phyloP scores from a whole-genome alignment of 169 alveolate species.

The Eimeria maxima region DNA sequence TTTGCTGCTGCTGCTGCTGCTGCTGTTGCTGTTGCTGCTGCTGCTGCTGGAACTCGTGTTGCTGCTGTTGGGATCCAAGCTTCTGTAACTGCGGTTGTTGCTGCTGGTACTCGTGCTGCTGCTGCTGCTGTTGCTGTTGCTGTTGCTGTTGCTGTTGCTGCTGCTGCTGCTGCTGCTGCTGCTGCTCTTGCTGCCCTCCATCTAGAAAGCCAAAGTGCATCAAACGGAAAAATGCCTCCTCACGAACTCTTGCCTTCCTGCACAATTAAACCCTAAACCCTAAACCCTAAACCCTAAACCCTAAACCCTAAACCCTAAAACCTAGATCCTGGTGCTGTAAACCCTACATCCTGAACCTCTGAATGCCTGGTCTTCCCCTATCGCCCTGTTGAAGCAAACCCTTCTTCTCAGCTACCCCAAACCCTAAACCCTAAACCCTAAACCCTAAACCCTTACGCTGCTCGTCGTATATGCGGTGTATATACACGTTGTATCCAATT shows the following conservation, averaged over 20 bases:
- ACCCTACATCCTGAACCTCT: too few species aligned
- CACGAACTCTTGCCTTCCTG: slow-evolving; percentile 29
- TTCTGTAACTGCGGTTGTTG: slow-evolving; percentile 17
- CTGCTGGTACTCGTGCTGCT: slow-evolving; percentile 11
- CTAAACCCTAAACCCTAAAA: slow-evolving; percentile 22
- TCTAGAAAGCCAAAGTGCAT: slow-evolving; percentile 62
- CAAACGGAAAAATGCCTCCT: slow-evolving; percentile 60
- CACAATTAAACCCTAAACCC: slow-evolving; percentile 12
- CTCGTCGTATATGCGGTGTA: background rate
- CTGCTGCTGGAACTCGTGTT: too few species aligned
- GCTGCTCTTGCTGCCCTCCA: background rate
- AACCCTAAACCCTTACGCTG: slow-evolving; percentile 4
- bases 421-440: background rate
- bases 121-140: too few species aligned
- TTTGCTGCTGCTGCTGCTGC: slow-evolving; percentile 5
- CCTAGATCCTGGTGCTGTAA: too few species aligned
- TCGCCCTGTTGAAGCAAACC: too few species aligned
- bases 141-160: too few species aligned
- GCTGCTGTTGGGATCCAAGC: too few species aligned
- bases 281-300: slow-evolving; percentile 22
- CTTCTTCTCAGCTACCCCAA: too few species aligned
- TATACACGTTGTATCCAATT: background rate
- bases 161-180: too few species aligned
- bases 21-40: background rate
- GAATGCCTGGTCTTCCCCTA: too few species aligned